These are phyloP conservation scores for Diospyros lotus DNA, from an alignment of 148 eudicot genomes.

Conservation along the genomic window DNA sequence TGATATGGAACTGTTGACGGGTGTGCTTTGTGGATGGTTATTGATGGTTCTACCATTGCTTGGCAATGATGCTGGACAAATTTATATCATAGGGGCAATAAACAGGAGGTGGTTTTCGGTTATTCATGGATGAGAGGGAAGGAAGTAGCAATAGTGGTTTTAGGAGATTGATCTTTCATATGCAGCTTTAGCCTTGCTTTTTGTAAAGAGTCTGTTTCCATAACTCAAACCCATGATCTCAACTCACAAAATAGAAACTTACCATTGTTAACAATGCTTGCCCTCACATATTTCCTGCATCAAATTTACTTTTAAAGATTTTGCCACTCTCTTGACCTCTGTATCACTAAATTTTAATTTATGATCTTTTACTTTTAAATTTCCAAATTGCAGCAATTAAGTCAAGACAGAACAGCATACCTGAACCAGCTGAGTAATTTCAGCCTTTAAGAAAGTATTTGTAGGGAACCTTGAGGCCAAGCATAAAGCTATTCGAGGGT, in stretches of 20 bases:
- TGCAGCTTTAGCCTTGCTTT: too few relatives aligned
- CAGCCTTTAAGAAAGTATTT: constrained; percentile 69
- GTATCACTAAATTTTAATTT: not conserved
- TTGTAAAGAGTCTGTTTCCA: too few relatives aligned
- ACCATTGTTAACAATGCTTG: not conserved
- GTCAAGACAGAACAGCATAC: constrained; percentile 25
- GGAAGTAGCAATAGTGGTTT: too few relatives aligned
- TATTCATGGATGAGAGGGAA: too few relatives aligned
- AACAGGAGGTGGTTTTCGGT: too few relatives aligned
- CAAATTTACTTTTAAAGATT: not conserved
- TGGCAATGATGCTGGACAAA: too few relatives aligned
- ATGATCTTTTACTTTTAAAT: not conserved
- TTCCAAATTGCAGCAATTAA: not conserved
- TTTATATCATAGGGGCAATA: too few relatives aligned
- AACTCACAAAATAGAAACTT: not conserved
- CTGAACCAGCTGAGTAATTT: constrained; percentile 89
- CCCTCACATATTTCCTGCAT: not conserved
- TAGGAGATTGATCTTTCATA: too few relatives aligned
- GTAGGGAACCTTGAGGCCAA: constrained; percentile 85
- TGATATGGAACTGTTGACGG: too few relatives aligned
- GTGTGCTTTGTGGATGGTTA: too few relatives aligned
- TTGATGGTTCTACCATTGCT: too few relatives aligned
- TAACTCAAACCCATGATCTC: too few relatives aligned
- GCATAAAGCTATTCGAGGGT: constrained; percentile 84
- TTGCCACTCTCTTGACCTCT: not conserved